Conservation (phyloP, 306 rosid genomes). For the Lupinus albus region DNA sequence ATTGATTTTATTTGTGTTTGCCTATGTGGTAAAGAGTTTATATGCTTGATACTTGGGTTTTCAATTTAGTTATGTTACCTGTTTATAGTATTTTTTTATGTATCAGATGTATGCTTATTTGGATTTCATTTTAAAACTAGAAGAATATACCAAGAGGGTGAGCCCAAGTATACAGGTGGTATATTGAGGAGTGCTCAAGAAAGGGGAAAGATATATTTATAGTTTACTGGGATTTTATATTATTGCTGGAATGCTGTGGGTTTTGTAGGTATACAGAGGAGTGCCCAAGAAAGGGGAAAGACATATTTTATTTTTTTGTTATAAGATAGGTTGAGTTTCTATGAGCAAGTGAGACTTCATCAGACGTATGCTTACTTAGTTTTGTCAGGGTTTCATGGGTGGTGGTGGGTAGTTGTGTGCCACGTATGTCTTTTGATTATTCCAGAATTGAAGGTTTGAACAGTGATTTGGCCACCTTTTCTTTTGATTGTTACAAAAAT, state of each 20-base stretch:
- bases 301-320: no score
- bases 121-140: not conserved
- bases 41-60: constrained; percentile 10
- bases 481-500: constrained; percentile 8
- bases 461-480: constrained; percentile 10
- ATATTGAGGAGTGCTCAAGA: no score
- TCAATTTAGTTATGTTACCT: constrained; percentile 22
- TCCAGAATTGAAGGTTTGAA: constrained; percentile 2
- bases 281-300: no score
- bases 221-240: not conserved
- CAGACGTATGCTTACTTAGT: not conserved
- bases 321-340: not conserved
- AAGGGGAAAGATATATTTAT: no score
- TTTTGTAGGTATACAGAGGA: no score
- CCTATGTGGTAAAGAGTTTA: constrained; percentile 9
- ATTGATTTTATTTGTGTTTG: constrained; percentile 20
- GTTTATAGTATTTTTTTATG: not conserved
- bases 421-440: constrained; percentile 12
- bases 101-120: no score
- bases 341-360: not conserved
- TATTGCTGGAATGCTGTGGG: not conserved
- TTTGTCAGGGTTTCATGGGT: not conserved
- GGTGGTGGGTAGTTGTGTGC: constrained; percentile 4
- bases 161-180: no score
- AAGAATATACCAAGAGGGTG: not conserved